Evolutionary conservation across 2,329 filamentous ascomycete genomes (phyloP).

Genomic region (Botrytis aclada): DNA sequence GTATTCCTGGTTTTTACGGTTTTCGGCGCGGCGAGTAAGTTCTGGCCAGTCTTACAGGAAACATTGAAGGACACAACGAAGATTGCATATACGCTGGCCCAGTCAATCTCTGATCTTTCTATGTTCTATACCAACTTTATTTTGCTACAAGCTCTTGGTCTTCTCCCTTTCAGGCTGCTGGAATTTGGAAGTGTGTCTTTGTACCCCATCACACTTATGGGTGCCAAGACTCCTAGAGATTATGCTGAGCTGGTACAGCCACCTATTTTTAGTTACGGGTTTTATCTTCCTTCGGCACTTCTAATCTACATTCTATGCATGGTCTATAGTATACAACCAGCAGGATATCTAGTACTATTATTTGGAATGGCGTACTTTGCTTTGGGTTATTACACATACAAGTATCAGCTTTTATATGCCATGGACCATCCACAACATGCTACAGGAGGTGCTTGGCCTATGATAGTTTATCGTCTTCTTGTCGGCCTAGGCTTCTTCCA

Average conservation of each 20-base stretch:
- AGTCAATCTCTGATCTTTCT: conserved; percentile 69
- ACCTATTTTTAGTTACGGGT: conserved; percentile 90
- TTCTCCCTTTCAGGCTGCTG: conserved; percentile 88
- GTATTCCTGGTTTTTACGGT: conserved; percentile 94
- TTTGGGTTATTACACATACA: conserved; percentile 86
- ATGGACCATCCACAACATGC: conserved; percentile 97
- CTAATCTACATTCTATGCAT: conserved; percentile 93
- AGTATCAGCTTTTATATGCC: conserved; percentile 95
- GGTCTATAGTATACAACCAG: conserved; percentile 83
- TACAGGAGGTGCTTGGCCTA: conserved; percentile 90
- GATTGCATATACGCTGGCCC: conserved; percentile 72
- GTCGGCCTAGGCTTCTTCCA: conserved; percentile 87
- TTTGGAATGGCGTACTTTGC: conserved; percentile 81
- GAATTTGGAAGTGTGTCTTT: conserved; percentile 83
- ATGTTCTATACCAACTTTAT: conserved; percentile 93
- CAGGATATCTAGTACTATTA: conserved; percentile 76
- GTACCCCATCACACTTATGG: conserved; percentile 75
- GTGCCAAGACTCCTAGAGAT: conserved; percentile 85
- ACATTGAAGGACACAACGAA: conserved; percentile 74
- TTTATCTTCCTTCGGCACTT: conserved; percentile 88
- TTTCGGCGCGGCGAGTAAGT: conserved; percentile 74
- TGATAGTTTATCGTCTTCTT: conserved; percentile 91
- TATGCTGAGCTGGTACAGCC: conserved; percentile 78
- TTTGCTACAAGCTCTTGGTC: conserved; percentile 86
- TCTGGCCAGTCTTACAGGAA: conserved; percentile 69